Evolutionary conservation across 257 asterid genomes (phyloP).

Genomic region (Primulina huaijiensis): DNA sequence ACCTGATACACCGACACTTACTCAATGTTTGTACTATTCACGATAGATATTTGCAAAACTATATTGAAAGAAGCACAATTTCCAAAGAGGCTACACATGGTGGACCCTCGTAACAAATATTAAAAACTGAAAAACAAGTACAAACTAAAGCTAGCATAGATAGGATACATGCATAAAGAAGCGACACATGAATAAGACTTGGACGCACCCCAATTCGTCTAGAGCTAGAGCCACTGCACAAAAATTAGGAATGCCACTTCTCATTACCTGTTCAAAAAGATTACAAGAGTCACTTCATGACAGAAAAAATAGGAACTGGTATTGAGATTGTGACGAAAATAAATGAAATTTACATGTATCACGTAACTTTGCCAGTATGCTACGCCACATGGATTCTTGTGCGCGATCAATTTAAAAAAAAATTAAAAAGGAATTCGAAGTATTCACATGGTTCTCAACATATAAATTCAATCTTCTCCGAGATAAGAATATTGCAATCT

Average conservation of each 20-base stretch:
- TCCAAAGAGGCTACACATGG: not conserved
- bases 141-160: constrained; percentile 16
- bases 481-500: not conserved
- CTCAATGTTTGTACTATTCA: not conserved
- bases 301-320: constrained; percentile 1
- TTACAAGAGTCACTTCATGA: constrained; percentile 17
- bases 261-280: constrained; percentile 66
- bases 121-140: constrained; percentile 1
- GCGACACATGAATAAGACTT: constrained; percentile 18
- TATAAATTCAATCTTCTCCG: not conserved
- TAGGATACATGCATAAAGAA: constrained; percentile 15
- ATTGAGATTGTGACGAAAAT: not conserved
- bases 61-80: not conserved
- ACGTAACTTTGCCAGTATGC: not conserved
- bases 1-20: not conserved
- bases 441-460: not conserved
- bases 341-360: constrained; percentile 12
- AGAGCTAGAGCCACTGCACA: constrained; percentile 98
- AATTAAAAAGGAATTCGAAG: not conserved
- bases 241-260: constrained; percentile 93
- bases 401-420: not conserved
- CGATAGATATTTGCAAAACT: not conserved
- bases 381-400: constrained; percentile 9
- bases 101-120: constrained; percentile 10
- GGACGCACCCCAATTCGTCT: constrained; percentile 82